Conservation (phyloP, 768 basidiomycete species). For the Boletus edulis region DNA sequence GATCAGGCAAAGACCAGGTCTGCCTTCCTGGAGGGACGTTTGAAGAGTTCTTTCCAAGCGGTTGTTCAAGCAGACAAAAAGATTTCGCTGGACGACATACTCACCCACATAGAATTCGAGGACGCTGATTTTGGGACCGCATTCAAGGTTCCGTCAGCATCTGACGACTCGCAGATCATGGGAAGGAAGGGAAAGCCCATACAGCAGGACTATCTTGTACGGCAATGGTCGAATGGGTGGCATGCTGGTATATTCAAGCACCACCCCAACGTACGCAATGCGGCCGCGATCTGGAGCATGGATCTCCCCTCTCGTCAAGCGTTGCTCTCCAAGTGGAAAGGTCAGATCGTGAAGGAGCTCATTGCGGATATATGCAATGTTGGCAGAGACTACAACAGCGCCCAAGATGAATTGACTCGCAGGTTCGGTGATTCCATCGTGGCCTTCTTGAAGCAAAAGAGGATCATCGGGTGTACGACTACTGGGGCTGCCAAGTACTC, state of each 20-base stretch:
- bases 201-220: constrained; percentile 40
- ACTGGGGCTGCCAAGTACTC: constrained; percentile 67
- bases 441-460: constrained; percentile 41
- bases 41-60: constrained; percentile 33
- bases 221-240: constrained; percentile 44
- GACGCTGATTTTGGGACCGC: constrained; percentile 43
- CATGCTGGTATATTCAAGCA: constrained; percentile 43
- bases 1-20: constrained; percentile 35
- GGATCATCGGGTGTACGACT: constrained; percentile 69
- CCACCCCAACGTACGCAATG: constrained; percentile 20
- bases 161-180: constrained; percentile 44
- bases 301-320: constrained; percentile 24
- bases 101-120: constrained; percentile 53
- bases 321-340: constrained; percentile 35
- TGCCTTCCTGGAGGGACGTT: constrained; percentile 5
- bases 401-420: constrained; percentile 35
- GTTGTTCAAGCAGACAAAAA: constrained; percentile 19
- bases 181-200: constrained; percentile 40
- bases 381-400: constrained; percentile 41
- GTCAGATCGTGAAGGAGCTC: constrained; percentile 33
- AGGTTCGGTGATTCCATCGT: constrained; percentile 36
- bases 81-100: constrained; percentile 30
- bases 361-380: constrained; percentile 34
- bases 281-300: constrained; percentile 40
- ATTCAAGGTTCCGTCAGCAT: constrained; percentile 40